Percentiles rank a stretch among this genome's conserved stretches.
phyloP scores from a whole-genome alignment of 345 rosid genomes.

The Euphorbia tirucalli region DNA sequence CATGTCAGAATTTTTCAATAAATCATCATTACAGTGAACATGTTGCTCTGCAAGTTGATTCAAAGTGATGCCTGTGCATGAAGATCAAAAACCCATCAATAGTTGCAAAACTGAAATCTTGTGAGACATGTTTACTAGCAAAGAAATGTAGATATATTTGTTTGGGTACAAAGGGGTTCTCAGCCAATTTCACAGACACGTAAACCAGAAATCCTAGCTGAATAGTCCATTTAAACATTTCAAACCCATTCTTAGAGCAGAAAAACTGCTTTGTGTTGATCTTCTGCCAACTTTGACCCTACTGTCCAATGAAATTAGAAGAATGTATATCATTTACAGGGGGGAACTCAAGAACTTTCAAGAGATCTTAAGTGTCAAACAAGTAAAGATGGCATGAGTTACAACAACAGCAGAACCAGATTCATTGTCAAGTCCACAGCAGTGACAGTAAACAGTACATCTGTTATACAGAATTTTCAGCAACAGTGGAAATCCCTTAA shows the following conservation, averaged over 20 bases:
- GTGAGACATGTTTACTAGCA: neutral
- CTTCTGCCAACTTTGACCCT: neutral
- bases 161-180: neutral
- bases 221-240: neutral
- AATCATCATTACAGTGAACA: conserved; percentile 39
- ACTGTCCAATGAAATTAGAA: neutral
- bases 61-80: conserved; percentile 48
- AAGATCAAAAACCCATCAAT: conserved; percentile 14
- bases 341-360: neutral
- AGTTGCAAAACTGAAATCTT: neutral
- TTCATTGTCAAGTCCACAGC: neutral
- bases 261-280: neutral
- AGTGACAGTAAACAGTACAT: neutral
- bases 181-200: neutral
- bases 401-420: neutral
- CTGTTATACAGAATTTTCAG: neutral
- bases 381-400: neutral
- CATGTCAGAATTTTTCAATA: conserved; percentile 33
- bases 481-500: neutral
- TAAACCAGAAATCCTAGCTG: neutral
- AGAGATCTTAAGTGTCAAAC: conserved; percentile 4
- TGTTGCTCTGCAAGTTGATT: conserved; percentile 33
- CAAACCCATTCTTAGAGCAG: neutral
- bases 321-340: neutral
- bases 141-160: neutral